Conservation (phyloP, 441 rosid species). For the Adansonia grandidieri region DNA sequence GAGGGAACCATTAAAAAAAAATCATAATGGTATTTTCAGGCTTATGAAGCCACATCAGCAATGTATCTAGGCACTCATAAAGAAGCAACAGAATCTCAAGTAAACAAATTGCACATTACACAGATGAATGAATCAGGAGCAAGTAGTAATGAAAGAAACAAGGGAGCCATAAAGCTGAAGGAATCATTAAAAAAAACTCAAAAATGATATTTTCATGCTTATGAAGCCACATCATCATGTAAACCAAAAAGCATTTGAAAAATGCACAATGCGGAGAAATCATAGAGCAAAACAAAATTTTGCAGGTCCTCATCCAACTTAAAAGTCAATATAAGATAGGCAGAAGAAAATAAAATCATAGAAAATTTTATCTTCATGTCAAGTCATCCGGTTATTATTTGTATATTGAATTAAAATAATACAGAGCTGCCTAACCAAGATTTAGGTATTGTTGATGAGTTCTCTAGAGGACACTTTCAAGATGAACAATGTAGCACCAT, state of each 20-base stretch:
- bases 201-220: neutral
- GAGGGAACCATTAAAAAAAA: neutral
- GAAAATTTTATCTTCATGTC: neutral
- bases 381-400: neutral
- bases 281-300: neutral
- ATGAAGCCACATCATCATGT: neutral
- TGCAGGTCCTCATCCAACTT: neutral
- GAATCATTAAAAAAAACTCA: neutral
- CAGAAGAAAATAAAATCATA: too few species aligned
- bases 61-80: slow-evolving; percentile 1
- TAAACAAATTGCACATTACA: neutral
- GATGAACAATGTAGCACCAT: neutral
- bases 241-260: neutral
- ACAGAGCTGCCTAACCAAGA: neutral
- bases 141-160: neutral
- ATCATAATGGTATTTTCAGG: neutral
- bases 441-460: neutral
- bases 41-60: neutral
- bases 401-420: neutral
- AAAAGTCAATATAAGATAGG: neutral
- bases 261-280: neutral
- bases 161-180: neutral
- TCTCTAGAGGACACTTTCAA: neutral
- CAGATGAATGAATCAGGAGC: neutral
- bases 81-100: slow-evolving; percentile 8